A percentile compares a stretch with the other conserved stretches of the same genome.
These are phyloP conservation scores for Leccinum olivaceopallidum DNA, from an alignment of 768 basidiomycete genomes.

Conservation along the genomic window DNA sequence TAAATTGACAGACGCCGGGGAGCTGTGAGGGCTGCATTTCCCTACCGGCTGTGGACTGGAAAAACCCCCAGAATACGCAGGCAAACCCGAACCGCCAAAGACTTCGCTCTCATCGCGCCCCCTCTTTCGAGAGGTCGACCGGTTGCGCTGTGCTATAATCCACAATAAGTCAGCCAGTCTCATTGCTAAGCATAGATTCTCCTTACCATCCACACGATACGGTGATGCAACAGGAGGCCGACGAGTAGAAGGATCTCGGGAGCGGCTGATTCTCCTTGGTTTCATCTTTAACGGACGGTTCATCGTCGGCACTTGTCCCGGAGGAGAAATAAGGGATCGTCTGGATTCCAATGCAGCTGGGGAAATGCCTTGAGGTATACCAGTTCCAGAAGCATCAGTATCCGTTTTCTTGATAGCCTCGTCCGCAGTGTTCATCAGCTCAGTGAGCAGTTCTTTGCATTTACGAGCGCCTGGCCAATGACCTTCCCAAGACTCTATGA, in stretches of 20 bases:
- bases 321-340: slow-evolving; percentile 50
- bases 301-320: slow-evolving; percentile 42
- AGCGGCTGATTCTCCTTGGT: slow-evolving; percentile 55
- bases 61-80: slow-evolving; percentile 54
- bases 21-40: slow-evolving; percentile 67
- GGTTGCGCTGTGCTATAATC: slow-evolving; percentile 58
- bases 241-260: slow-evolving; percentile 55
- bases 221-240: slow-evolving; percentile 61
- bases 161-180: slow-evolving; percentile 19
- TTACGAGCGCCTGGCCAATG: slow-evolving; percentile 87
- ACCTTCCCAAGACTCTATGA: slow-evolving; percentile 81
- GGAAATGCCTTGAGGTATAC: slow-evolving; percentile 28
- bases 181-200: background rate
- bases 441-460: slow-evolving; percentile 77
- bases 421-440: slow-evolving; percentile 66
- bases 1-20: slow-evolving; percentile 69
- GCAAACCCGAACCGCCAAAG: slow-evolving; percentile 41
- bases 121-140: slow-evolving; percentile 75
- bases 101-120: slow-evolving; percentile 66
- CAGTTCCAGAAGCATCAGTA: slow-evolving; percentile 20
- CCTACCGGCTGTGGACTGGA: slow-evolving; percentile 51
- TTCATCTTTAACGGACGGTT: slow-evolving; percentile 53
- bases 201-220: slow-evolving; percentile 66
- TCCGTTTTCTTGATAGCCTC: slow-evolving; percentile 54
- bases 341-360: slow-evolving; percentile 50